Base-by-base conservation (phyloP, 1,139 yeast genomes). In the Suhomyces choctaworum region DNA sequence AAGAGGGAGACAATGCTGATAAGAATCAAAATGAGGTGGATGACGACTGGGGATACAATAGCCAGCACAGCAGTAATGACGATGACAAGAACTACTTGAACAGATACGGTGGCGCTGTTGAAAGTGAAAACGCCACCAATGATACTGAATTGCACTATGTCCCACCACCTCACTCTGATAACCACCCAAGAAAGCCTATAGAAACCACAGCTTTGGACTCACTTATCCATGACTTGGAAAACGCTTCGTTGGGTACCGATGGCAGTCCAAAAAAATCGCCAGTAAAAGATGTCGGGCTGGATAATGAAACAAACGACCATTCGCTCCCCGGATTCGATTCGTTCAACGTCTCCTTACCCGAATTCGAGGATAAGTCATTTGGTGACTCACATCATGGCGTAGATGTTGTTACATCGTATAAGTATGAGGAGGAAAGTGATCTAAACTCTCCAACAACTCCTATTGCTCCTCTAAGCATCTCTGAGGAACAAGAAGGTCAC, bases 221-320 rank as follows among this genome's bases (percentile, higher is more conserved):
- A 4, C 50, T 67, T 23, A 66, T 69, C 9, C 54, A 59, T 39
- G 73, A 68, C 39, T 50, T 68, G 23, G 62, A 58, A 36, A 49
- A 50, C 30, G 54, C 59, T 9, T 56, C 66, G 1, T 31, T 40
- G 15, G 46, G 41, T 8, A 28, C 42, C 2, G 38, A 41, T n/a
- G 36, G 34, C 14, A 29, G 35, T 4, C 33, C 44, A 1, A 36
- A 10, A 15, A 31, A 23, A 15, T 27, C 26, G 11, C 39, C 36
- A 10, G 31, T 19, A 2, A 31, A 9, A 10, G 47, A 44, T 15
- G 23, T 7, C 2, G 14, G 21, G 2, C 19, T 21, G 6, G 25
- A 24, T 14, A 11, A 33, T 22, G 29, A 30, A 7, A 41, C 34
- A 19, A 13, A 23, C n/a, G 25, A 30, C 9, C 27, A 31, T n/a